Base-by-base conservation (phyloP, 305 asterid species). In the Solanum hybrid region DNA sequence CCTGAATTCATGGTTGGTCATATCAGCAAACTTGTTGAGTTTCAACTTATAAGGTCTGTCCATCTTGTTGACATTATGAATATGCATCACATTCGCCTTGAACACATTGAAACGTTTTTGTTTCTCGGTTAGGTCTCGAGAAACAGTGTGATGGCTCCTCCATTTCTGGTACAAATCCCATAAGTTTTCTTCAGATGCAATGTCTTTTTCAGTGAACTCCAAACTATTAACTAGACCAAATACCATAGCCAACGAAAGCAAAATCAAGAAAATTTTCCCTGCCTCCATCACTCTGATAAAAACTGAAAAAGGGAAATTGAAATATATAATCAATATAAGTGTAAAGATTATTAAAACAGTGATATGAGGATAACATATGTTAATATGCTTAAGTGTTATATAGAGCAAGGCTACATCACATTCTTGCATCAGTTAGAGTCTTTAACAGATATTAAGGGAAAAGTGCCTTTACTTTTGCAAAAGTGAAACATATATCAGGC, bases 1-100 rank as follows among this genome's bases (percentile, higher is more conserved):
- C 71, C 94, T 89, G 93, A 97, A 96, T 90, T 97, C 98, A 22
- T 91, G 93, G 91, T 90, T 95, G 26, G 99, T 97, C 97, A 97
- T 93, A 84, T 94, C 99, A 14, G 96, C 97, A 91, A 94, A 96
- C 88, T 90, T 87, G 92, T 97, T 97, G 91, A 97, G 98, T 91
- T 92, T 94, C 93, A 96, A 92, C 94, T 95, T 97, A 90, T 95
- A 97, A 36, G 98, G 98, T 93, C 78, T 92, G 92, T 93, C 95
- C 98, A 93, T 92, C 94, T 91, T 87, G 94, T 96, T 97, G 91
- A 90, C 95, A 88, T 87, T 73, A 86, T 97, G 95, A 80, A 97
- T 84, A 88, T 94, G 94, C 36, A 87, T 92, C 89, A 94, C 98
- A 26, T 97, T 97, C 0, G 94, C 94, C 80, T 93, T 96, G 93